A percentile compares a stretch with the other conserved stretches of the same genome.
Conservation (phyloP, 306 rosid species). For the Phaseolus lunatus region DNA sequence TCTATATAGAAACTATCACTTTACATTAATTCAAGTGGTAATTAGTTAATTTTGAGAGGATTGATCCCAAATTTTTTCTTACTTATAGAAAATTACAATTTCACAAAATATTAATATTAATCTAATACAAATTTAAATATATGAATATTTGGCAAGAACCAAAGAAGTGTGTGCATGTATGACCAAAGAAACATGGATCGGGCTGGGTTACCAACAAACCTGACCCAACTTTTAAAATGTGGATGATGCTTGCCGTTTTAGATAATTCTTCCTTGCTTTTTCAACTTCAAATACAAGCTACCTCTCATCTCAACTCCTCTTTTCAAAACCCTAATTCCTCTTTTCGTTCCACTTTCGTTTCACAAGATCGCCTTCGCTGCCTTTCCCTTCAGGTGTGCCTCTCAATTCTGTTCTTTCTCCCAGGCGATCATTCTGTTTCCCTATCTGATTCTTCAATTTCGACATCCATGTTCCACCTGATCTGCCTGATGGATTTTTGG, state of each 20-base stretch:
- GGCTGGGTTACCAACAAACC: conserved; percentile 35
- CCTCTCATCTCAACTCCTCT: not conserved
- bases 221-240: conserved; percentile 41
- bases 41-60: no score
- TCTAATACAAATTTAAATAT: no score
- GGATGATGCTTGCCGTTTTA: conserved; percentile 26
- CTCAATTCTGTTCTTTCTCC: not conserved
- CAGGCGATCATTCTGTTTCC: not conserved
- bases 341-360: conserved; percentile 32
- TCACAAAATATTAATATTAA: no score
- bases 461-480: conserved; percentile 20
- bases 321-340: conserved; percentile 53
- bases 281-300: conserved; percentile 38
- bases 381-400: conserved; percentile 48
- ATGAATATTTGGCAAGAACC: no score
- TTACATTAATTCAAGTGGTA: no score
- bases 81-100: no score
- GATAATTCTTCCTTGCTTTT: conserved; percentile 23
- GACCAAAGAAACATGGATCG: conserved; percentile 20
- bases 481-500: not conserved
- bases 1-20: no score
- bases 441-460: conserved; percentile 23
- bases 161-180: not conserved
- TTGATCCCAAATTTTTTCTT: no score
- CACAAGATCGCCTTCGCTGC: conserved; percentile 49